These are phyloP conservation scores for Saccharomyces hybrid DNA, from an alignment of 1,139 yeast species.

Conservation along the genomic window DNA sequence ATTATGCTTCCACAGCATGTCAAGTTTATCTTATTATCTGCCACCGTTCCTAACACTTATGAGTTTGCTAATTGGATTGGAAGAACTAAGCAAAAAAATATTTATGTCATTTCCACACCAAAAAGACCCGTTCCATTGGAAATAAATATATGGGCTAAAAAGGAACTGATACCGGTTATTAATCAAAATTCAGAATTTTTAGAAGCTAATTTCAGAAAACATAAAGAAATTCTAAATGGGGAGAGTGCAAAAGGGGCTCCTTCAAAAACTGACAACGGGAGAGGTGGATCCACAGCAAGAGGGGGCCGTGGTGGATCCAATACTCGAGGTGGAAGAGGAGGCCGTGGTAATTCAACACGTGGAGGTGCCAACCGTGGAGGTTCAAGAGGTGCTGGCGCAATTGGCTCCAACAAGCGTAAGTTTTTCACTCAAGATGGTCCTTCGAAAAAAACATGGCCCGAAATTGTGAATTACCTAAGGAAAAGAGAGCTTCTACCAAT, in stretches of 20 bases:
- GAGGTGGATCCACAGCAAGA: conserved; percentile 25
- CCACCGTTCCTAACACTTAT: conserved; percentile 94
- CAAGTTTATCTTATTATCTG: conserved; percentile 78
- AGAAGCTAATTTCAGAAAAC: conserved; percentile 56
- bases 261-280: conserved; percentile 13
- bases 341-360: conserved; percentile 27
- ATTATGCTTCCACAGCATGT: conserved; percentile 95
- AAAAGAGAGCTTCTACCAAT: conserved; percentile 71
- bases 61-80: conserved; percentile 99
- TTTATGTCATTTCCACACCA: conserved; percentile 90
- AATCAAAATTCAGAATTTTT: conserved; percentile 64
- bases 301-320: conserved; percentile 31
- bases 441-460: conserved; percentile 68
- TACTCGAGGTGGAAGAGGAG: conserved; percentile 30
- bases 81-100: conserved; percentile 89
- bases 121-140: conserved; percentile 94
- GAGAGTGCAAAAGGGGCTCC: conserved; percentile 30
- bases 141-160: conserved; percentile 74
- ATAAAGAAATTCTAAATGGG: conserved; percentile 44
- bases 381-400: conserved; percentile 35
- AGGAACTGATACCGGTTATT: conserved; percentile 60
- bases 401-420: conserved; percentile 32
- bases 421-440: conserved; percentile 58
- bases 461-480: conserved; percentile 65
- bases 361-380: conserved; percentile 34